Evolutionary conservation across 352 stramenopile species (phyloP).

Genomic region (Phytophthora sojae): DNA sequence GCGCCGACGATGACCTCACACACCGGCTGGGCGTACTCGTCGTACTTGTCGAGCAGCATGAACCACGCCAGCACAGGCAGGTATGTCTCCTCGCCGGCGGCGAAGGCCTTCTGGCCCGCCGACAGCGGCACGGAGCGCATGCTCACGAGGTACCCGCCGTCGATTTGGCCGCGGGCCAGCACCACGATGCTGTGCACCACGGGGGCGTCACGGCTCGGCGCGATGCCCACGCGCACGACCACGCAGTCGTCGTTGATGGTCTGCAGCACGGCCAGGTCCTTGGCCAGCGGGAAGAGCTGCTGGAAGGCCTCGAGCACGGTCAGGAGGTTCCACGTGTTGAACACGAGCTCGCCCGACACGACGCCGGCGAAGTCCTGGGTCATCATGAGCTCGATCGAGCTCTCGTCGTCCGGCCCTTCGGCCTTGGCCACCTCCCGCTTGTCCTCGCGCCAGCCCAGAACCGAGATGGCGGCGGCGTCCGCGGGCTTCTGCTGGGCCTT

Average conservation of each 20-base stretch:
- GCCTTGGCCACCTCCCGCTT: constrained; percentile 31
- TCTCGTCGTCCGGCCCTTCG: constrained; percentile 8
- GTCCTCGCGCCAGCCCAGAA: constrained; percentile 50
- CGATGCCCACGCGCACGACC: constrained; percentile 43
- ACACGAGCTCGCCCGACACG: constrained; percentile 47
- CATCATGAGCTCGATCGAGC: constrained; percentile 43
- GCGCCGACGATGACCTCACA: constrained; percentile 49
- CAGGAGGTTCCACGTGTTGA: constrained; percentile 53
- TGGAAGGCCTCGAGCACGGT: constrained; percentile 37
- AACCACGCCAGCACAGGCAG: constrained; percentile 46
- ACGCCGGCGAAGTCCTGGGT: constrained; percentile 42
- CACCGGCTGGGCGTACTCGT: constrained; percentile 37
- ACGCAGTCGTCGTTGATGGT: constrained; percentile 62
- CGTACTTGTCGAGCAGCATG: constrained; percentile 51
- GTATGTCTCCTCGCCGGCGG: constrained; percentile 36
- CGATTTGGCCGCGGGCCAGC: constrained; percentile 52
- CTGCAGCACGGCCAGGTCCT: constrained; percentile 50
- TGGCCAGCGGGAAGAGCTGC: constrained; percentile 47
- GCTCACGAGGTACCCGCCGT: constrained; percentile 51
- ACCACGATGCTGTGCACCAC: constrained; percentile 53
- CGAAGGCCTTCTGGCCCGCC: constrained; percentile 43
- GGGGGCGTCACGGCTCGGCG: constrained; percentile 32
- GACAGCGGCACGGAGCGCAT: constrained; percentile 51
- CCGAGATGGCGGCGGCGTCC: constrained; percentile 3
- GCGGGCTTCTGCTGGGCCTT: constrained; percentile 36